Conservation (phyloP, 192 early-diverging fungal species). For the Entomortierella chlamydospora region DNA sequence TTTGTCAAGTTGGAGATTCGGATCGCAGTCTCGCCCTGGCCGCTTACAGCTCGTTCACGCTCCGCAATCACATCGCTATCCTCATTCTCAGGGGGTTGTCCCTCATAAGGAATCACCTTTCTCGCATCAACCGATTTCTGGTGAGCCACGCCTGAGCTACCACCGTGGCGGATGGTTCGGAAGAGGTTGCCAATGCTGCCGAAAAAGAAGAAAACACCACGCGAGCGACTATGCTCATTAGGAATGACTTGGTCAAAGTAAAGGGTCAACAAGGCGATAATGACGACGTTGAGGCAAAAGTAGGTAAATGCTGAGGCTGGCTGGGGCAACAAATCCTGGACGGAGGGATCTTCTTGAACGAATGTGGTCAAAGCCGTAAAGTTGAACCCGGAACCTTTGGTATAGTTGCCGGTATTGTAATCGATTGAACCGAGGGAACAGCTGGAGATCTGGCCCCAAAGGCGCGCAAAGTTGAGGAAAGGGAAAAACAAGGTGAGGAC, state of each 20-base stretch:
- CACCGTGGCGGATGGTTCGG: constrained; percentile 35
- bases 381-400: constrained; percentile 69
- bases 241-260: constrained; percentile 82
- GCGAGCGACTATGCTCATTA: constrained; percentile 71
- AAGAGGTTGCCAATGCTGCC: constrained; percentile 67
- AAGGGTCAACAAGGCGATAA: constrained; percentile 69
- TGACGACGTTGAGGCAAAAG: constrained; percentile 61
- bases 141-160: constrained; percentile 23
- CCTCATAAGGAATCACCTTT: constrained; percentile 43
- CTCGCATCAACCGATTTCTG: constrained; percentile 57
- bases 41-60: constrained; percentile 58
- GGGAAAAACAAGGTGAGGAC: constrained; percentile 56
- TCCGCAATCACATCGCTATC: constrained; percentile 62
- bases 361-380: constrained; percentile 54
- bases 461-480: constrained; percentile 63
- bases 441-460: constrained; percentile 72
- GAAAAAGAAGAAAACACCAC: constrained; percentile 67
- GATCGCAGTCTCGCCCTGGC: constrained; percentile 53
- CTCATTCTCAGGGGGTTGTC: constrained; percentile 22
- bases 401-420: constrained; percentile 58
- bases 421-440: constrained; percentile 50
- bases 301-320: constrained; percentile 65
- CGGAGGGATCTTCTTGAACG: constrained; percentile 21
- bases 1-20: constrained; percentile 69
- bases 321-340: constrained; percentile 57